phyloP scores from a whole-genome alignment of 768 basidiomycete species.

The Mycena metata region DNA sequence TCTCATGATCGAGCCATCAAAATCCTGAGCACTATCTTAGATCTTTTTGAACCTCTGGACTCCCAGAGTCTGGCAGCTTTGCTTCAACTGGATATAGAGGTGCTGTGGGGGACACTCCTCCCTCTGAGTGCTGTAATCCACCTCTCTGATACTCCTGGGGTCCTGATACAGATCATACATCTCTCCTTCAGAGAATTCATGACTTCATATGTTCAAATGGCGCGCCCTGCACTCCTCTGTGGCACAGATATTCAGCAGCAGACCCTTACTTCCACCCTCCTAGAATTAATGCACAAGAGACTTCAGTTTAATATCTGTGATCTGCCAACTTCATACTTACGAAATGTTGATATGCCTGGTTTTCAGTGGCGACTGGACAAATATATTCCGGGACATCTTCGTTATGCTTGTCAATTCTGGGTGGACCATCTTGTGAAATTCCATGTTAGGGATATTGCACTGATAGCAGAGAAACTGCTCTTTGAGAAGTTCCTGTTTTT shows the following conservation, averaged over 20 bases:
- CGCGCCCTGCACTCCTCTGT: no score
- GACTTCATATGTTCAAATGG: neutral
- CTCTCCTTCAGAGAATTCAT: conserved; percentile 22
- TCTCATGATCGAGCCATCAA: no score
- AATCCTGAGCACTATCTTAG: neutral
- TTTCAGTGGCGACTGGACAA: neutral
- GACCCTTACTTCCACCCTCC: neutral
- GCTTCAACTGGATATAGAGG: neutral
- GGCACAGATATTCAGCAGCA: neutral
- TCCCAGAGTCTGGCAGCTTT: neutral
- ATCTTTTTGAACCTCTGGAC: neutral
- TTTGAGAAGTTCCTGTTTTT: conserved; percentile 9
- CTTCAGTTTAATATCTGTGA: conserved; percentile 1
- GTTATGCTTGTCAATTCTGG: conserved; percentile 8
- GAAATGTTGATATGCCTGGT: neutral
- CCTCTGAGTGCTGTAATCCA: conserved; percentile 20
- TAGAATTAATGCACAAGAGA: neutral
- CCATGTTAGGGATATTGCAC: neutral
- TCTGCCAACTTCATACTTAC: conserved; percentile 2
- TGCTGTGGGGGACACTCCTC: neutral
- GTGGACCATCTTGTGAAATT: neutral
- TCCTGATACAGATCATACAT: conserved; percentile 14
- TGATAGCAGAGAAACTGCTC: neutral
- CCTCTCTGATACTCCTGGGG: neutral
- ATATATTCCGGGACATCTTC: neutral